Evolutionary conservation across 768 basidiomycete genomes (phyloP), one percentile per base, ranked within the genome.

Genomic region (Kwoniella shandongensis): DNA sequence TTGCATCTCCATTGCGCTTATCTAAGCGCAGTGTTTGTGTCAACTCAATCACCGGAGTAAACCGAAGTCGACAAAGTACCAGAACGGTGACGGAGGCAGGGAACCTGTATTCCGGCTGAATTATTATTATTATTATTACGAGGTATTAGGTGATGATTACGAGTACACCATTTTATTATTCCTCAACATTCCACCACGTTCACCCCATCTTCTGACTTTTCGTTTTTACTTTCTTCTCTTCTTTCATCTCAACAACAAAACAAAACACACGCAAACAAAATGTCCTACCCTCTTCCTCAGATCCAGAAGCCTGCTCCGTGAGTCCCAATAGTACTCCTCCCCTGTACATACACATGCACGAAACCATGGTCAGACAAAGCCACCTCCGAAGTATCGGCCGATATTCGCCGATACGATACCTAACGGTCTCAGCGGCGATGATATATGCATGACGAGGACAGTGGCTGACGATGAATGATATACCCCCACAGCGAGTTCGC

Each of bases 241-340:
- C 49, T 26, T 38, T 13, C 27, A 51, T 42, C 25, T 30, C 27
- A 51, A 15, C 38, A 51, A 58, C 20, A 32, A 10, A 36, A 7
- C 32, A 0, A 36, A 35, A 36, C 41, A 26, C 41, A 55, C 26
- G 3, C 32, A 47, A 13, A 35, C 44, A 44, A 32, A n/a, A 69
- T 63, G 64, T 66, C 64, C 32, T 32, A 32, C 32, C 32, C 32
- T 54, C 53, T 58, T 18, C 49, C 67, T 51, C 61, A 63, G 51
- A 69, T 94, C 67, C 91, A 92, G 80, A 86, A 84, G 65, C 87
- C 89, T 50, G 91, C 91, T 45, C 91, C 91, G 67, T 69, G 48
- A 66, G 67, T 65, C n/a, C n/a, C n/a, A n/a, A n/a, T n/a, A n/a
- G n/a, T n/a, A n/a, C n/a, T n/a, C n/a, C n/a, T n/a, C n/a, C n/a